Conservation (phyloP, 2,329 filamentous ascomycete genomes). For the Colletotrichum gigasporum region DNA sequence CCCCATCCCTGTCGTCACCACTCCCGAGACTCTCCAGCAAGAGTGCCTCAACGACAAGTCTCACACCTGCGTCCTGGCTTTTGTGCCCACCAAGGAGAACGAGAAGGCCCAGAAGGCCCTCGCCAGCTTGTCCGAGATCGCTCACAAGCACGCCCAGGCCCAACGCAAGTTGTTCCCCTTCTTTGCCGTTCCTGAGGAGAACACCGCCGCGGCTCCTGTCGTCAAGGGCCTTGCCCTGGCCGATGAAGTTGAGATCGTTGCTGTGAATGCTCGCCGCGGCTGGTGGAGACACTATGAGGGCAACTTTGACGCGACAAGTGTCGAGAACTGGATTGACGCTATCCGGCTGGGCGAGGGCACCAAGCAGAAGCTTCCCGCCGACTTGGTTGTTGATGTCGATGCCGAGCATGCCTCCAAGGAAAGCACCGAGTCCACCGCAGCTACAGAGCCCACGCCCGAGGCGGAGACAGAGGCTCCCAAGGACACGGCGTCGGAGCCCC, state of each 20-base stretch:
- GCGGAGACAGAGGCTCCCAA: conserved; percentile 41
- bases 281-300: conserved; percentile 85
- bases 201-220: conserved; percentile 49
- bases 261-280: conserved; percentile 82
- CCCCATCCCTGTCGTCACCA: conserved; percentile 72
- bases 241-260: conserved; percentile 75
- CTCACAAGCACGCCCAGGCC: conserved; percentile 76
- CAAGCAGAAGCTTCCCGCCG: conserved; percentile 78
- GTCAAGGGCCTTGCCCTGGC: conserved; percentile 70
- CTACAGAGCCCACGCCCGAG: conserved; percentile 23
- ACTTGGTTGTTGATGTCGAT: conserved; percentile 55
- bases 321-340: conserved; percentile 91
- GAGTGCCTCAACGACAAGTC: conserved; percentile 81
- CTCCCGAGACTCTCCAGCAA: conserved; percentile 70
- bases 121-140: conserved; percentile 74
- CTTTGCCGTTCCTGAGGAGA: conserved; percentile 71
- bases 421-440: conserved; percentile 21
- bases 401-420: conserved; percentile 4
- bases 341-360: conserved; percentile 88
- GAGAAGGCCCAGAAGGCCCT: conserved; percentile 67
- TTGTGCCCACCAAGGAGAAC: conserved; percentile 64
- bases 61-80: conserved; percentile 82
- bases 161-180: conserved; percentile 83
- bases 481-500: conserved; percentile 46
- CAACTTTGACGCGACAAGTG: conserved; percentile 64